Percentiles rank a stretch among this genome's conserved stretches.
These are phyloP conservation scores for Cordyceps militaris DNA, from an alignment of 2,329 filamentous ascomycete species.

Conservation along the genomic window DNA sequence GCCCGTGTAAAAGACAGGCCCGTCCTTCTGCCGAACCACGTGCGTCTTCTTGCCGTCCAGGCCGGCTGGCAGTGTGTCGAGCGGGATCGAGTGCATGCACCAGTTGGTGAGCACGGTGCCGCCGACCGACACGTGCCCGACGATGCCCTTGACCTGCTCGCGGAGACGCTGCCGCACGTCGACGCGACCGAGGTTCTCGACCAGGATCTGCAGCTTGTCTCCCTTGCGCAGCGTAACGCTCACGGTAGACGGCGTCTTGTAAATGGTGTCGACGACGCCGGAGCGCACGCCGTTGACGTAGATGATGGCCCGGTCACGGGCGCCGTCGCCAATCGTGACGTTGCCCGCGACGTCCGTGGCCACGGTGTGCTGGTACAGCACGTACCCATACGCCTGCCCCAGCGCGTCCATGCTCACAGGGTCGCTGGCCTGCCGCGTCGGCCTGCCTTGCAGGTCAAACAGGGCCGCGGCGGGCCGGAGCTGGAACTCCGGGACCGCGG, in stretches of 20 bases:
- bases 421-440: constrained; percentile 17
- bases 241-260: constrained; percentile 31
- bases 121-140: constrained; percentile 35
- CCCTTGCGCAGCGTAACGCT: constrained; percentile 29
- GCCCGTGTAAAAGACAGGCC: constrained; percentile 18
- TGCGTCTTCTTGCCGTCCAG: neutral
- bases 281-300: constrained; percentile 36
- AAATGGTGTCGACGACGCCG: constrained; percentile 41
- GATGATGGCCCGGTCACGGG: constrained; percentile 39
- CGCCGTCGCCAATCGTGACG: constrained; percentile 34
- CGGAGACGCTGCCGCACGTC: constrained; percentile 35
- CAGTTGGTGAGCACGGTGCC: constrained; percentile 26
- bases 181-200: constrained; percentile 45
- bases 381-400: constrained; percentile 37
- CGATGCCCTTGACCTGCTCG: constrained; percentile 41
- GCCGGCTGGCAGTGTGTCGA: constrained; percentile 5
- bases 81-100: constrained; percentile 31
- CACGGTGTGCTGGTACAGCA: constrained; percentile 34
- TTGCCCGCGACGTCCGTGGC: constrained; percentile 22
- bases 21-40: constrained; percentile 2
- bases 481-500: constrained; percentile 29
- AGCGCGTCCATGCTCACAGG: constrained; percentile 40
- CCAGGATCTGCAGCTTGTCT: constrained; percentile 35
- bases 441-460: constrained; percentile 28
- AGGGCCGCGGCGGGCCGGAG: constrained; percentile 30